These are phyloP conservation scores for Garcileccinum viscosum DNA, from an alignment of 1,284 basidiomycete genomes.

Conservation along the genomic window DNA sequence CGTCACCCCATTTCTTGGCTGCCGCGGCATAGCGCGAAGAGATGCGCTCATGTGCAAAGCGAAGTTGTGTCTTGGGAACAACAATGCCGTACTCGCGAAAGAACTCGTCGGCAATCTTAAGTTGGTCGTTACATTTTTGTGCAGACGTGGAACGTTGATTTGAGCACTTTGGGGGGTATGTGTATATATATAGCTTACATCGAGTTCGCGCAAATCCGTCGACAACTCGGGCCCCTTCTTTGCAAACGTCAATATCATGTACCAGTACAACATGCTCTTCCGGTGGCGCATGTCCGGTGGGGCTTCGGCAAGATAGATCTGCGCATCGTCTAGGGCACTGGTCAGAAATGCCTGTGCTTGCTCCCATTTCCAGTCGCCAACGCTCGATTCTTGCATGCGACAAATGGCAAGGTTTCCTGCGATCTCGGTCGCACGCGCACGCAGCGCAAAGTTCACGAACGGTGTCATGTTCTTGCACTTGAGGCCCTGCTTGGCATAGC, in stretches of 20 bases:
- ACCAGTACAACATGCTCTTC: slow-evolving; percentile 61
- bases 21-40: slow-evolving; percentile 50
- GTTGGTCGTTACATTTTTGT: slow-evolving; percentile 48
- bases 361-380: slow-evolving; percentile 52
- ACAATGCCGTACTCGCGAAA: slow-evolving; percentile 46
- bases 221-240: slow-evolving; percentile 56
- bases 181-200: slow-evolving; percentile 40
- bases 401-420: slow-evolving; percentile 57
- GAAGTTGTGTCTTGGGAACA: slow-evolving; percentile 53
- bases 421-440: slow-evolving; percentile 63
- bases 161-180: background rate
- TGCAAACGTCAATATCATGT: slow-evolving; percentile 54
- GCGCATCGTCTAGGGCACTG: slow-evolving; percentile 61
- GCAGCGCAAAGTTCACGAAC: slow-evolving; percentile 57
- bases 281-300: slow-evolving; percentile 66
- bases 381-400: slow-evolving; percentile 48
- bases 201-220: slow-evolving; percentile 51
- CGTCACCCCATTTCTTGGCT: slow-evolving; percentile 49
- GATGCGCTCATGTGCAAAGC: slow-evolving; percentile 53
- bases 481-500: slow-evolving; percentile 56
- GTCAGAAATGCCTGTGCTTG: slow-evolving; percentile 65
- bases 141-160: background rate
- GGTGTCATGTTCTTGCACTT: slow-evolving; percentile 54
- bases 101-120: slow-evolving; percentile 56
- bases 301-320: slow-evolving; percentile 55